Percentiles rank a stretch among this genome's conserved stretches.
Conservation (phyloP, 495 filamentous ascomycete genomes). For the Aspergillus homomorphus region DNA sequence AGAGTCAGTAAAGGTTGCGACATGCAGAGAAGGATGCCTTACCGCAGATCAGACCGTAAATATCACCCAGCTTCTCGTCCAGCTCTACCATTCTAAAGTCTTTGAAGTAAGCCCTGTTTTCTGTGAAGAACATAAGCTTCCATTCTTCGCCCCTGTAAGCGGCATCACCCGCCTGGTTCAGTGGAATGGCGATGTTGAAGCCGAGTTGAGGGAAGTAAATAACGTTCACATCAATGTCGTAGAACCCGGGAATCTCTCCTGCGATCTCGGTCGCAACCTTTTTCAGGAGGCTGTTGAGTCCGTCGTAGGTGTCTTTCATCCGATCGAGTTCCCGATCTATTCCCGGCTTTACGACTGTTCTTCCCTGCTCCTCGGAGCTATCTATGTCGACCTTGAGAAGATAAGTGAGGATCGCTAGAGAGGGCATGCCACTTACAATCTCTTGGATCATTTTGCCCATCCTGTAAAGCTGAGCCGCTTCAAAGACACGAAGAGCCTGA, state of each 20-base stretch:
- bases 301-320: conserved; percentile 73
- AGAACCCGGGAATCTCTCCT: conserved; percentile 55
- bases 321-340: conserved; percentile 74
- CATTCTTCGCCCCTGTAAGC: conserved; percentile 69
- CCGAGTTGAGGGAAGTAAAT: conserved; percentile 91
- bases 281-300: conserved; percentile 69
- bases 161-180: conserved; percentile 58
- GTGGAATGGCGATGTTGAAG: conserved; percentile 74
- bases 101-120: conserved; percentile 79
- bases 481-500: conserved; percentile 42
- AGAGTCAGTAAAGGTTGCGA: neutral
- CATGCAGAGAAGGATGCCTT: conserved; percentile 21
- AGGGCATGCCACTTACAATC: conserved; percentile 38
- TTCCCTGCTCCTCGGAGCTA: conserved; percentile 67
- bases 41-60: conserved; percentile 81
- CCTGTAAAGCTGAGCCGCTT: conserved; percentile 52
- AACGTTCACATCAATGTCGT: conserved; percentile 66
- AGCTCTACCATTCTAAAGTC: conserved; percentile 79
- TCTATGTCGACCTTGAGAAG: conserved; percentile 70
- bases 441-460: conserved; percentile 69
- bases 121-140: conserved; percentile 75
- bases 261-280: conserved; percentile 61
- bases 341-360: conserved; percentile 69
- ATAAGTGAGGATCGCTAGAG: neutral
- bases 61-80: conserved; percentile 79